Conservation (phyloP, 345 rosid species). For the Arabis hirsuta region DNA sequence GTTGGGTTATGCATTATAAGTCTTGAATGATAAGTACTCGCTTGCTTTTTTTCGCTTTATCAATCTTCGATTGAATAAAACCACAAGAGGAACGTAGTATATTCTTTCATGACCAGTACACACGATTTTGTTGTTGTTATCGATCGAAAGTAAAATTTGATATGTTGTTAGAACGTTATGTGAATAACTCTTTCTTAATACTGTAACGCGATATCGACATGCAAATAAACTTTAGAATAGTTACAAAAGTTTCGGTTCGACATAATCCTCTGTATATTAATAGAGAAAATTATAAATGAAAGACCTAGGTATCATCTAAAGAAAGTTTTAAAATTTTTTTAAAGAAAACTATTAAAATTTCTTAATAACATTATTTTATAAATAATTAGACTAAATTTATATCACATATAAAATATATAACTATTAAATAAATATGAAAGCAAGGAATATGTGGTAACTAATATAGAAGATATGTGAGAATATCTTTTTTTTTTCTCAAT, state of each 20-base stretch:
- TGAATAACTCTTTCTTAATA: conserved; percentile 6
- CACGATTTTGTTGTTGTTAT: not conserved
- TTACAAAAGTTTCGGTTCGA: not conserved
- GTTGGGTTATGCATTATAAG: conserved; percentile 28
- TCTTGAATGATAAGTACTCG: not conserved
- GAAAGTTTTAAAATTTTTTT: no score
- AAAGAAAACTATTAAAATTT: no score
- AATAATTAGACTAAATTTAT: no score
- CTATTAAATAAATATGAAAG: no score
- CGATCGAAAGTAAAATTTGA: not conserved
- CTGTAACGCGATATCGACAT: conserved; percentile 5
- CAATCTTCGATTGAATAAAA: not conserved
- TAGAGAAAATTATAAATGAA: no score
- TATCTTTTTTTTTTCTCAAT: no score
- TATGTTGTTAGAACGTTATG: not conserved
- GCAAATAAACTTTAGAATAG: conserved; percentile 19
- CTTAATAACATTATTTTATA: no score
- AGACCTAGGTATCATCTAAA: no score
- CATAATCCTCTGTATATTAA: no score
- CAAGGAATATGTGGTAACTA: no score
- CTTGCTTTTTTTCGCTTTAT: conserved; percentile 4
- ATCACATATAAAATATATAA: no score
- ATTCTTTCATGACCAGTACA: not conserved
- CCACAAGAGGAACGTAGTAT: conserved; percentile 4
- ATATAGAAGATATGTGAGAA: no score